A percentile compares a stretch with the other conserved stretches of the same genome.
These are phyloP conservation scores for Arthroderma uncinatum DNA, from an alignment of 2,329 filamentous ascomycete genomes.

Conservation along the genomic window DNA sequence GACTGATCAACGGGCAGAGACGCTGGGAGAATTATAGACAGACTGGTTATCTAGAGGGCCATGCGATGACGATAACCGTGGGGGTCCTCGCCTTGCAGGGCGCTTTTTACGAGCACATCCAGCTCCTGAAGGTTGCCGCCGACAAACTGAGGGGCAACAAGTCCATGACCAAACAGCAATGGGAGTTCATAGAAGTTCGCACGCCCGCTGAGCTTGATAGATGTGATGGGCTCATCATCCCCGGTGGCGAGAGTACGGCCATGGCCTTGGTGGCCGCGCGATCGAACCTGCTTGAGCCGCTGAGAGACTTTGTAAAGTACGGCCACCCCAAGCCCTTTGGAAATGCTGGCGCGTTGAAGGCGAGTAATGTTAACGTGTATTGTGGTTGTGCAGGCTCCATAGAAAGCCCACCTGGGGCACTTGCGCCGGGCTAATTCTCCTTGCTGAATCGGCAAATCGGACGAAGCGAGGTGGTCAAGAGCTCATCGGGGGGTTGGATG, in stretches of 20 bases:
- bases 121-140: slow-evolving; percentile 60
- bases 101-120: slow-evolving; percentile 80
- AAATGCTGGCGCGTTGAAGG: slow-evolving; percentile 8
- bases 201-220: slow-evolving; percentile 56
- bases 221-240: slow-evolving; percentile 79
- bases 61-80: slow-evolving; percentile 26
- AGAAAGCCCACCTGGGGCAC: slow-evolving; percentile 89
- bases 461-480: slow-evolving; percentile 89
- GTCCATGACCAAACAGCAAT: slow-evolving; percentile 24
- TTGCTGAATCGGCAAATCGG: slow-evolving; percentile 76
- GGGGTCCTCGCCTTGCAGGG: slow-evolving; percentile 73
- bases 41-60: not conserved
- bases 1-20: not conserved
- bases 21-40: too few relatives aligned
- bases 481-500: slow-evolving; percentile 80
- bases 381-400: slow-evolving; percentile 46
- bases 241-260: slow-evolving; percentile 88
- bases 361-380: slow-evolving; percentile 14
- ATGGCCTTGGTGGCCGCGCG: slow-evolving; percentile 80
- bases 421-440: slow-evolving; percentile 84
- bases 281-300: slow-evolving; percentile 67
- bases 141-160: slow-evolving; percentile 31
- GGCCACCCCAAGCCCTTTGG: slow-evolving; percentile 16
- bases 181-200: slow-evolving; percentile 67
- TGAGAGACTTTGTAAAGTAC: slow-evolving; percentile 84